Evolutionary conservation across 2,329 filamentous ascomycete species (phyloP).

Genomic region (Microsporum audouinii): DNA sequence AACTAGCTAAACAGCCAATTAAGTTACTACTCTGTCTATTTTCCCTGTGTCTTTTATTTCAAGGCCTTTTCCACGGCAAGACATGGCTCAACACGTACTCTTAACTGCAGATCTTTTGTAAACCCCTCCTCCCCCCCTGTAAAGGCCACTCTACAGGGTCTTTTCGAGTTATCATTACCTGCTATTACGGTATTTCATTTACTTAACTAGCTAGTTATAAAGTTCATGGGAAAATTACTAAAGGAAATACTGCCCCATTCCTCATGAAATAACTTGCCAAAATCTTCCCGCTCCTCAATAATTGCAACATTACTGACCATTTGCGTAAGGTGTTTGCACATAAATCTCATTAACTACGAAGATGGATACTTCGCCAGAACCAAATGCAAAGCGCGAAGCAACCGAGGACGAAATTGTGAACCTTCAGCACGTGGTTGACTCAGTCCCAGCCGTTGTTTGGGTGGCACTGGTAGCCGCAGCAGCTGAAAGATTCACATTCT

Average conservation of each 20-base stretch:
- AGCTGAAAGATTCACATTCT: slow-evolving; percentile 9
- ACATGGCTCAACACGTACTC: too few species aligned
- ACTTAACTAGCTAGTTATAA: too few species aligned
- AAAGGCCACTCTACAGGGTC: background rate
- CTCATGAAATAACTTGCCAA: too few species aligned
- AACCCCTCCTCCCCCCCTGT: too few species aligned
- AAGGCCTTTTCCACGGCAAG: background rate
- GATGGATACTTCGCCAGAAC: background rate
- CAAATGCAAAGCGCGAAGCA: slow-evolving; percentile 1
- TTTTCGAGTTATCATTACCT: slow-evolving; percentile 11
- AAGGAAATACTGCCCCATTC: too few species aligned
- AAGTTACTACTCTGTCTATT: background rate
- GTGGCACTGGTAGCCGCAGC: slow-evolving; percentile 1
- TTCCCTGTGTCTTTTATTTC: background rate
- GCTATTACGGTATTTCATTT: background rate
- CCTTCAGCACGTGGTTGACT: slow-evolving; percentile 9
- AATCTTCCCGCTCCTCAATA: background rate
- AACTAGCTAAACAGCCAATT: too few species aligned
- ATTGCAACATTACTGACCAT: background rate
- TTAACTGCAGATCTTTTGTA: too few species aligned
- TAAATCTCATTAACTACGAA: background rate
- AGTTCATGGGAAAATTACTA: too few species aligned
- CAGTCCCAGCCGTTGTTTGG: slow-evolving; percentile 7
- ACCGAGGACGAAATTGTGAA: slow-evolving; percentile 8
- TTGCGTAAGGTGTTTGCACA: background rate